These are phyloP conservation scores for Aspergillus pseudonomiae DNA, from an alignment of 2,329 filamentous ascomycete species.

Conservation along the genomic window DNA sequence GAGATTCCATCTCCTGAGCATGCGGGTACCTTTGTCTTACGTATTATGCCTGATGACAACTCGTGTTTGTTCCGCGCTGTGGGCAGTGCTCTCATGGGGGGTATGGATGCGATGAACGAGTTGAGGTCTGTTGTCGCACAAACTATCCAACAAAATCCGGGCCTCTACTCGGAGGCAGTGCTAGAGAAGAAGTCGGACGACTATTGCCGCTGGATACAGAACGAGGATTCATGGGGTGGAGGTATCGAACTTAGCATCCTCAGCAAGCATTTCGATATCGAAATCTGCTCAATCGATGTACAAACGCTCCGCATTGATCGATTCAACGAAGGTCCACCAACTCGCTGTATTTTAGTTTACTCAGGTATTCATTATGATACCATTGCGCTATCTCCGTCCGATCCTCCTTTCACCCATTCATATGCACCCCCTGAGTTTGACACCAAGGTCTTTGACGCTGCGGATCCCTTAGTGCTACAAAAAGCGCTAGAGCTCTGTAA, in stretches of 20 bases:
- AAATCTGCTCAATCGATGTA: conserved; percentile 85
- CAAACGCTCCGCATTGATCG: conserved; percentile 67
- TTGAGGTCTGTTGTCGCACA: conserved; percentile 78
- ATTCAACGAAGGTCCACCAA: conserved; percentile 74
- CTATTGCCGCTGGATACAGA: conserved; percentile 82
- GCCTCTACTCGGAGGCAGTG: conserved; percentile 74
- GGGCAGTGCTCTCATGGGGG: conserved; percentile 73
- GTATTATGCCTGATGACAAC: conserved; percentile 97
- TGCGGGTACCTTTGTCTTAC: conserved; percentile 66
- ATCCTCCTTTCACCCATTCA: conserved; percentile 58
- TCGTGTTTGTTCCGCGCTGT: conserved; percentile 92
- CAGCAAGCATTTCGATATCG: conserved; percentile 79
- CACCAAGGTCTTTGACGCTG: conserved; percentile 70
- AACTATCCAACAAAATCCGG: conserved; percentile 72
- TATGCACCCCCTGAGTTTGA: conserved; percentile 73
- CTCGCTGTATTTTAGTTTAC: conserved; percentile 80
- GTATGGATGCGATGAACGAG: conserved; percentile 68
- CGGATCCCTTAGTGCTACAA: conserved; percentile 58
- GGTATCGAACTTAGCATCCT: conserved; percentile 87
- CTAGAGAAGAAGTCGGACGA: conserved; percentile 72
- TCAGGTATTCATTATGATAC: conserved; percentile 94
- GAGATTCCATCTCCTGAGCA: conserved; percentile 62
- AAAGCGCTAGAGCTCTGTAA: conserved; percentile 67
- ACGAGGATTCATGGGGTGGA: conserved; percentile 84
- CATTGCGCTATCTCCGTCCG: conserved; percentile 72